Base-by-base conservation (phyloP, 2,329 filamentous ascomycete genomes). In the Celoporthe dispersa region DNA sequence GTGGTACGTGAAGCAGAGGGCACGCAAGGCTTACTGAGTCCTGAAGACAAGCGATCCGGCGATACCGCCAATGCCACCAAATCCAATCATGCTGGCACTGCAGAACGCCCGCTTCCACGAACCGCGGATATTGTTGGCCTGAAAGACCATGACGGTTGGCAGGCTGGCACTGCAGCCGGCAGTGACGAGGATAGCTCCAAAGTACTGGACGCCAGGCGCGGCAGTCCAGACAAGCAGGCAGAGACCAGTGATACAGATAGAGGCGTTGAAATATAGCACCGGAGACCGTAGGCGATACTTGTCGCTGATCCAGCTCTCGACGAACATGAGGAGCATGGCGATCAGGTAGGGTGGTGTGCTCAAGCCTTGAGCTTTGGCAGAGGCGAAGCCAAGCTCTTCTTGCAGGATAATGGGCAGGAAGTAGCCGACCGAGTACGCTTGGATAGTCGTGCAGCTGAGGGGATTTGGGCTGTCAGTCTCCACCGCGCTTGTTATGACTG, bases 101-200 rank as follows among this genome's bases (percentile, higher is more conserved):
- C 89, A 91, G 74, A 96, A 90, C 0, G 93, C 93, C 62, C 94
- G 88, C 82, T 94, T 97, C 92, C 93, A 96, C 81, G 96, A 92
- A 0, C 93, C 93, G 67, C 92, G 90, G 76, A 97, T 91, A 80
- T 97, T 97, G 81, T 95, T 96, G 57, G 92, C 92, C 81, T 95
- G 93, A 81, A 93, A 96, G 0, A 92, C 87, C 82, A 97, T 88
- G 61, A 88, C 84, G 1, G 88, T 85, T 0, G 94, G 93, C 4
- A 95, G 84, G 77, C 95, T 96, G 73, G 90, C 87, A 79, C 94
- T 94, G 73, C 90, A 89, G 9, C 92, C 92, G 0, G 91, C 91
- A 0, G 91, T 91, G 22, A 89, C 86, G 62, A 94, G 81, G 81
- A 94, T 94, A 70, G 93, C 86, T 67, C 92, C 92, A 72, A 93